Percentiles rank a stretch among this genome's conserved stretches.
Conservation (phyloP, 2,329 filamentous ascomycete genomes). For the Phialophora tarda region DNA sequence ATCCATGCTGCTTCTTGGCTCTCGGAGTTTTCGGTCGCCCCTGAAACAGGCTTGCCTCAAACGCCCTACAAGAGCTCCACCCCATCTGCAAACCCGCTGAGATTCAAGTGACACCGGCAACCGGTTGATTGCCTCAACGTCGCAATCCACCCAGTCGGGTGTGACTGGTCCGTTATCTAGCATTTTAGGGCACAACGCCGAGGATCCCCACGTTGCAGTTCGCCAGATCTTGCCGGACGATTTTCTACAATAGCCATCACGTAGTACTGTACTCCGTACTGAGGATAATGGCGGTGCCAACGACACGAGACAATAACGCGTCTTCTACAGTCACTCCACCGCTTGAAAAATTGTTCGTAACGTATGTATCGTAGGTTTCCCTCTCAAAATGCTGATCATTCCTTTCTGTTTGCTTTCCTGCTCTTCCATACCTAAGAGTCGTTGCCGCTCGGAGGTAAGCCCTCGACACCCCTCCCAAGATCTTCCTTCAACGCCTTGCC, state of each 20-base stretch:
- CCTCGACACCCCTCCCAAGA: slow-evolving; percentile 33
- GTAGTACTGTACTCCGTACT: background rate
- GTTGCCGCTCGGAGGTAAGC: slow-evolving; percentile 36
- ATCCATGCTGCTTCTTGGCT: slow-evolving; percentile 20
- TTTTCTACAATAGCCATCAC: background rate
- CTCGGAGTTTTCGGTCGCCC: slow-evolving; percentile 24
- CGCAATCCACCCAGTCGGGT: slow-evolving; percentile 3
- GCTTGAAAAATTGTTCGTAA: background rate
- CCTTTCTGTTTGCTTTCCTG: background rate
- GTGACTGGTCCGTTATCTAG: slow-evolving; percentile 17
- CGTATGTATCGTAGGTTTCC: background rate
- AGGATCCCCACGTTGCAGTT: background rate
- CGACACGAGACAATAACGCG: background rate
- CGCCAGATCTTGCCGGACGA: background rate
- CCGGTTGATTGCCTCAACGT: slow-evolving; percentile 11
- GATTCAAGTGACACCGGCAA: slow-evolving; percentile 2
- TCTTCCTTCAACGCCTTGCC: slow-evolving; percentile 38
- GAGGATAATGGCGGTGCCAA: background rate
- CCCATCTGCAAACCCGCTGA: background rate
- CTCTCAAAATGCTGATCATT: background rate
- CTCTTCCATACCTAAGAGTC: slow-evolving; percentile 16
- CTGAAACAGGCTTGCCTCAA: slow-evolving; percentile 28
- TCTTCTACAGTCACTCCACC: background rate
- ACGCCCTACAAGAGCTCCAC: slow-evolving; percentile 16
- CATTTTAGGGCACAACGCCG: background rate